Base-by-base conservation (phyloP, 2,329 filamentous ascomycete genomes). In the Aureobasidium sp. region DNA sequence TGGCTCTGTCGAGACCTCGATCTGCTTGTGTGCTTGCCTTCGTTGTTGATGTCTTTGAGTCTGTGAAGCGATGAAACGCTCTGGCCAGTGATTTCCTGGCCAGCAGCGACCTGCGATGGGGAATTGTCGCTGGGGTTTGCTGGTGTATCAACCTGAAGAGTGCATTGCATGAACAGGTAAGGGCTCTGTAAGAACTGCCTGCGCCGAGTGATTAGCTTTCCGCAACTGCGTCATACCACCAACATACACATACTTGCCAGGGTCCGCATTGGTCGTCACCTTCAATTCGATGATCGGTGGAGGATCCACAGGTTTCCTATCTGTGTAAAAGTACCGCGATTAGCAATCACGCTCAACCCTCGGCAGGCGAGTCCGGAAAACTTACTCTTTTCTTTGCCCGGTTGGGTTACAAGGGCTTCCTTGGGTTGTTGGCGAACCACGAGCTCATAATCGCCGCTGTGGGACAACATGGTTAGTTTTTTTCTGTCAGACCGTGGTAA, bases 281-380 rank as follows among this genome's bases (percentile, higher is more conserved):
- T 70, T 69, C 41, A 95, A 76, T 70, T 91, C 83, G 40, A 95
- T 74, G 61, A 95, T 87, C 37, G 89, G 89, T 11, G 89, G 89
- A 48, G 90, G 89, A 66, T 95, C 89, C 63, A 95, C 81, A 6
- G 89, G 88, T 68, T 94, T 94, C 60, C 89, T 84, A 64, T 88
- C 86, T 87, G 65, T 17, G 42, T 25, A 29, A 29, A n/a, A 53
- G 25, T 47, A 54, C 11, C 32, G 39, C 14, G 21, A 16, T 42
- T 12, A 53, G 38, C 38, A 35, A 29, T 14, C 8, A 44, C 24
- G 22, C 51, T 30, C 51, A 59, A 24, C 52, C 16, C n/a, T 12
- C 2, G 16, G 8, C 25, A n/a, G 24, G 6, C 6, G 16, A 30
- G 17, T 10, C 22, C 14, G 24, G 30, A 4, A 10, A 19, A 6